phyloP scores from a whole-genome alignment of 2,329 filamentous ascomycete species.

The Orbilia quercus region DNA sequence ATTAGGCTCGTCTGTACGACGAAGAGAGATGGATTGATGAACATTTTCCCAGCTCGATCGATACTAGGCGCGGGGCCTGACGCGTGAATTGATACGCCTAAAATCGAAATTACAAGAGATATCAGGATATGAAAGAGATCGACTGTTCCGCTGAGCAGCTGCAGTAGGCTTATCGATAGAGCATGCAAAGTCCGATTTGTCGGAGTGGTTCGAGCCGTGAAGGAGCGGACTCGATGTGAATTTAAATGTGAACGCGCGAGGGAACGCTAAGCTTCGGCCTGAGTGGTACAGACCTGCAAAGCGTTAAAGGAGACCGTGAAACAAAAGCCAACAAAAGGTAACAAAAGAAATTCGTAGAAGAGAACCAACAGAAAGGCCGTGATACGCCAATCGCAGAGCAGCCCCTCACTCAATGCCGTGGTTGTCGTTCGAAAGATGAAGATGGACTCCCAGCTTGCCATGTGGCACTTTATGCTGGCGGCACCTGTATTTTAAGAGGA shows the following conservation, averaged over 20 bases:
- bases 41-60: slow-evolving; percentile 37
- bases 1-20: slow-evolving; percentile 30
- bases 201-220: slow-evolving; percentile 11
- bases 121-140: slow-evolving; percentile 13
- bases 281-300: slow-evolving; percentile 13
- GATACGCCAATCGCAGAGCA: slow-evolving; percentile 41
- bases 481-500: slow-evolving; percentile 41
- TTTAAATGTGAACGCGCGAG: too few relatives aligned
- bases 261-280: too few relatives aligned
- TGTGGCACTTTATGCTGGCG: slow-evolving; percentile 53
- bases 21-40: slow-evolving; percentile 14
- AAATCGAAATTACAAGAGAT: too few relatives aligned
- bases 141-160: not conserved
- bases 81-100: not conserved
- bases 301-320: slow-evolving; percentile 14
- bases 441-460: slow-evolving; percentile 53
- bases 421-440: slow-evolving; percentile 36
- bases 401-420: slow-evolving; percentile 53
- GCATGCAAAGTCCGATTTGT: not conserved
- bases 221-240: slow-evolving; percentile 1
- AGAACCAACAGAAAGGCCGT: slow-evolving; percentile 35
- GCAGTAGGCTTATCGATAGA: slow-evolving; percentile 31
- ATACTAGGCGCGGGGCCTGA: not conserved
- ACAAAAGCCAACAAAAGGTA: slow-evolving; percentile 30
- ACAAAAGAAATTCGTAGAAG: slow-evolving; percentile 56